Conservation (phyloP, 108 stramenopile species). For the Cyclotella cryptica region DNA sequence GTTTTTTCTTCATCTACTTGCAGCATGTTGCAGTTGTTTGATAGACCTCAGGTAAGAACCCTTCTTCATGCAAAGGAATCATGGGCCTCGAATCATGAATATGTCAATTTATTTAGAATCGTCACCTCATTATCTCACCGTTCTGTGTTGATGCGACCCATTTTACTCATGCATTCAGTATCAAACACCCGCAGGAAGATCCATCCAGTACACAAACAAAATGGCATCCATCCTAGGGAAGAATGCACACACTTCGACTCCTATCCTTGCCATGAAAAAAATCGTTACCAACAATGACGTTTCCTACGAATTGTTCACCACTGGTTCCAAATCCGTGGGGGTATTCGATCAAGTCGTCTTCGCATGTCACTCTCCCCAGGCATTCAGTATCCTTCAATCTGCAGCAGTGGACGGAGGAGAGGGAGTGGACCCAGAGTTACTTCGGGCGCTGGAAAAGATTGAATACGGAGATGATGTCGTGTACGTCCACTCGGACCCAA, state of each 20-base stretch:
- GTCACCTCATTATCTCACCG: background rate
- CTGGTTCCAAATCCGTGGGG: slow-evolving; percentile 48
- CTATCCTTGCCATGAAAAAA: slow-evolving; percentile 64
- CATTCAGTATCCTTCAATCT: slow-evolving; percentile 63
- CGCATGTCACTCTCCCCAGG: slow-evolving; percentile 90
- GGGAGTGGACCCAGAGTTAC: slow-evolving; percentile 36
- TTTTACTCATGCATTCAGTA: slow-evolving; percentile 61
- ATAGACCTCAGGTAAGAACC: slow-evolving; percentile 52
- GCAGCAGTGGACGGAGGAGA: slow-evolving; percentile 10
- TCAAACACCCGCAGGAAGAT: slow-evolving; percentile 85
- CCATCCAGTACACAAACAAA: slow-evolving; percentile 78
- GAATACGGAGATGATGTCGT: slow-evolving; percentile 89
- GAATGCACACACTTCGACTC: slow-evolving; percentile 59
- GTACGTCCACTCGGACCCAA: slow-evolving; percentile 92
- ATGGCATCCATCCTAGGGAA: slow-evolving; percentile 69
- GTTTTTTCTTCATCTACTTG: no score
- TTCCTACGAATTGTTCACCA: slow-evolving; percentile 58
- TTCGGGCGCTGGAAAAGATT: slow-evolving; percentile 53
- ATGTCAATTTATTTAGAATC: no score
- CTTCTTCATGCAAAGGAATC: no score
- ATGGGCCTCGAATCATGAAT: no score
- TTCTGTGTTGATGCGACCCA: no score
- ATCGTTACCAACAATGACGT: slow-evolving; percentile 10
- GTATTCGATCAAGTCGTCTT: slow-evolving; percentile 88
- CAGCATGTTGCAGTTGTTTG: slow-evolving; percentile 85